Conservation (phyloP, 192 early-diverging fungal genomes). For the Linnemannia schmuckeri region DNA sequence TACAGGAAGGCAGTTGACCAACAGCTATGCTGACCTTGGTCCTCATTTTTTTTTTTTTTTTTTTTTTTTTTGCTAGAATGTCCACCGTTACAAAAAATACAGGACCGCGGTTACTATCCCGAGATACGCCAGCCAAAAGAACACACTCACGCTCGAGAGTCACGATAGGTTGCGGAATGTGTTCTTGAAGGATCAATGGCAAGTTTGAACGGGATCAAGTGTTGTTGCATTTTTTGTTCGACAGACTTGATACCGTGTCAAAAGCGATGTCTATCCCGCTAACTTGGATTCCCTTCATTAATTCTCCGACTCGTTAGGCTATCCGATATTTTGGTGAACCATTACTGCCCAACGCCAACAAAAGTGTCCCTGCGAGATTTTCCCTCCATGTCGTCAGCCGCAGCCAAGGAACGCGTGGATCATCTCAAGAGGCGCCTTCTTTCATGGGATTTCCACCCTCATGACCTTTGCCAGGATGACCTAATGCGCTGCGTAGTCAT, state of each 20-base stretch:
- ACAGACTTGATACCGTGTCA: neutral
- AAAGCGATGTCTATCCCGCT: conserved; percentile 4
- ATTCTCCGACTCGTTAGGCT: conserved; percentile 30
- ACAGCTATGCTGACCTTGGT: neutral
- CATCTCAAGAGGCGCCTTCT: conserved; percentile 67
- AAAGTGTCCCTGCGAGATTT: conserved; percentile 37
- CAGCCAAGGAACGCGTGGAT: conserved; percentile 50
- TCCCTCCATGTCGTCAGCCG: conserved; percentile 42
- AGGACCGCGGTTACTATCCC: conserved; percentile 39
- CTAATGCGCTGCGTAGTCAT: conserved; percentile 76
- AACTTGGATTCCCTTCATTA: conserved; percentile 3
- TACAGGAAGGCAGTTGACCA: neutral
- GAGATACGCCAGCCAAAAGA: conserved; percentile 52
- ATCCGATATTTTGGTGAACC: conserved; percentile 46
- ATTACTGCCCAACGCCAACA: conserved; percentile 47
- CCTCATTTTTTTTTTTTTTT: neutral
- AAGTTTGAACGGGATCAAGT: conserved; percentile 17
- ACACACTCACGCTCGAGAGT: conserved; percentile 36
- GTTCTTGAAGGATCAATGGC: conserved; percentile 62
- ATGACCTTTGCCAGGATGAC: conserved; percentile 71
- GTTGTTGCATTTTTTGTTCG: conserved; percentile 15
- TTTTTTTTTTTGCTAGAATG: conserved; percentile 27
- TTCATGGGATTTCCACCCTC: conserved; percentile 82
- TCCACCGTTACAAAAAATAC: conserved; percentile 47
- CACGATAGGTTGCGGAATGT: conserved; percentile 52